phyloP scores from a whole-genome alignment of 352 stramenopile species.

The Globisporangium acanthophoron region DNA sequence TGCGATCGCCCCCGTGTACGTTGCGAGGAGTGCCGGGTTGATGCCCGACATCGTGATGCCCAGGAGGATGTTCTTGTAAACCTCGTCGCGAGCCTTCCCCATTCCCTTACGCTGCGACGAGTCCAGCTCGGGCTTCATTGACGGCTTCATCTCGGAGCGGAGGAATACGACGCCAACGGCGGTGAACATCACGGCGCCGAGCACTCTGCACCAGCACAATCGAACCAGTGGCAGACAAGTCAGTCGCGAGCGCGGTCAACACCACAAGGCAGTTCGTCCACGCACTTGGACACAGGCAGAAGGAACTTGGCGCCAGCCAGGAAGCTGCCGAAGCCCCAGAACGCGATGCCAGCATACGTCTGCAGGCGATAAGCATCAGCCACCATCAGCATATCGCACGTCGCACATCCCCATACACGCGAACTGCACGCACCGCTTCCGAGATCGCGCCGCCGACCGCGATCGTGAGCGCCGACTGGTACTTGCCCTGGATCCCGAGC shows the following conservation, averaged over 20 bases:
- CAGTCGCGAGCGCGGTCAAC: neutral
- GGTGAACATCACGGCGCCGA: slow-evolving; percentile 84
- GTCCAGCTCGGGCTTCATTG: slow-evolving; percentile 53
- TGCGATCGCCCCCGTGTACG: slow-evolving; percentile 84
- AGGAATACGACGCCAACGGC: slow-evolving; percentile 79
- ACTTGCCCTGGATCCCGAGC: slow-evolving; percentile 85
- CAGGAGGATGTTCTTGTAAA: slow-evolving; percentile 80
- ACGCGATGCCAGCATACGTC: slow-evolving; percentile 86
- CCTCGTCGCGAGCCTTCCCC: slow-evolving; percentile 46
- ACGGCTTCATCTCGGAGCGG: slow-evolving; percentile 72
- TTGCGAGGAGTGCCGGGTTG: slow-evolving; percentile 79
- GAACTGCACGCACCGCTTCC: slow-evolving; percentile 46
- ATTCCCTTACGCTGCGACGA: slow-evolving; percentile 43
- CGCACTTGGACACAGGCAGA: slow-evolving; percentile 81
- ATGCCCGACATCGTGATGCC: slow-evolving; percentile 86
- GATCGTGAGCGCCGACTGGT: slow-evolving; percentile 71
- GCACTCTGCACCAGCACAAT: slow-evolving; percentile 29
- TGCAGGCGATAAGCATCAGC: slow-evolving; percentile 11
- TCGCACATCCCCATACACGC: no score
- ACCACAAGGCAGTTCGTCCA: slow-evolving; percentile 2
- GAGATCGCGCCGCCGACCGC: slow-evolving; percentile 78
- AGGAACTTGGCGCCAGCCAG: slow-evolving; percentile 79
- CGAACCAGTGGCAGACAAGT: neutral
- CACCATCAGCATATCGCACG: slow-evolving; percentile 4
- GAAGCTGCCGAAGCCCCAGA: slow-evolving; percentile 89